A percentile compares a stretch with the other conserved stretches of the same genome.
These are phyloP conservation scores for Gardenia jasminoides DNA, from an alignment of 257 asterid genomes.

Conservation along the genomic window DNA sequence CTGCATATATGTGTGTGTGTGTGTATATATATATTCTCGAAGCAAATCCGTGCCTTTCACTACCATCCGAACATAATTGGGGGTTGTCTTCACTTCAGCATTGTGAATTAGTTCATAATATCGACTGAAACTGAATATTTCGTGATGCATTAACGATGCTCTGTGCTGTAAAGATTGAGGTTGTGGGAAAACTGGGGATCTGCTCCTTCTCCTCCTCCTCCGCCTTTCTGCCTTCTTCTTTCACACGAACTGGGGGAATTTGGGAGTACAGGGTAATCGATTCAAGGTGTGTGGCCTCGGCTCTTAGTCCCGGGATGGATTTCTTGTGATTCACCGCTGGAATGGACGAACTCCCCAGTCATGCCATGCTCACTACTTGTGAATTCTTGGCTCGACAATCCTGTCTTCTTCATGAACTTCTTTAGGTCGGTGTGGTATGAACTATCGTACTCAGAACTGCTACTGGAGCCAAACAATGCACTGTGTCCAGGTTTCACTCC, in stretches of 20 bases:
- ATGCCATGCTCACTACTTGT: slow-evolving; percentile 47
- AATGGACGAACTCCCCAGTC: slow-evolving; percentile 34
- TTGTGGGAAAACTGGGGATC: neutral
- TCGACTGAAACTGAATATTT: neutral
- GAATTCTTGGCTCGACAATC: slow-evolving; percentile 66
- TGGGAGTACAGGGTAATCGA: neutral
- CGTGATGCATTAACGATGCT: neutral
- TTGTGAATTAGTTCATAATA: neutral
- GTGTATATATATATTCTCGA: too few relatives aligned
- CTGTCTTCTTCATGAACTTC: slow-evolving; percentile 35
- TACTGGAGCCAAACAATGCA: slow-evolving; percentile 38
- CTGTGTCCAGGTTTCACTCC: slow-evolving; percentile 40
- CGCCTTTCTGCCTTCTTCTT: too few relatives aligned
- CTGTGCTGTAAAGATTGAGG: neutral
- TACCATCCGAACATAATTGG: neutral
- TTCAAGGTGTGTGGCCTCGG: slow-evolving; percentile 23
- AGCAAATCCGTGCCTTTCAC: neutral
- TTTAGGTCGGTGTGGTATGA: slow-evolving; percentile 38
- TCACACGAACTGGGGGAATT: neutral
- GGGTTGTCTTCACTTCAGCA: neutral
- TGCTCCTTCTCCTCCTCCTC: neutral
- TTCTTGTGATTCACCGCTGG: slow-evolving; percentile 37
- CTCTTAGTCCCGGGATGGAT: slow-evolving; percentile 8
- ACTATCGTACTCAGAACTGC: slow-evolving; percentile 52
- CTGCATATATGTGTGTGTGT: neutral